Percentiles rank a stretch among this genome's conserved stretches.
phyloP scores from a whole-genome alignment of 2,329 filamentous ascomycete genomes.

The Calonectria leucothoes region DNA sequence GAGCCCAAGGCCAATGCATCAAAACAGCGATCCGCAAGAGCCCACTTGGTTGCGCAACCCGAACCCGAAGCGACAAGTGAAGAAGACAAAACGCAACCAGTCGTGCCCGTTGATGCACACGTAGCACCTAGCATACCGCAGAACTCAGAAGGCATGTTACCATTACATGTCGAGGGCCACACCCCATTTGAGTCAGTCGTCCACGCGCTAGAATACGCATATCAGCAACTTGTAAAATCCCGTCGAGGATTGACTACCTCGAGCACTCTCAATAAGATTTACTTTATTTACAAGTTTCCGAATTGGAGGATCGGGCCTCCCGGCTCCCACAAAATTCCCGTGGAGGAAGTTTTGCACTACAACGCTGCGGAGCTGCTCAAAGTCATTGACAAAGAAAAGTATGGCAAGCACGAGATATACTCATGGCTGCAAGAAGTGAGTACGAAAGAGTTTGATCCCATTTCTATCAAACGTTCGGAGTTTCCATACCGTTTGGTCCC shows the following conservation, averaged over 20 bases:
- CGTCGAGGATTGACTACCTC: slow-evolving; percentile 39
- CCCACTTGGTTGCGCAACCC: slow-evolving; percentile 29
- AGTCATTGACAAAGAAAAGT: slow-evolving; percentile 48
- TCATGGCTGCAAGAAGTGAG: slow-evolving; percentile 48
- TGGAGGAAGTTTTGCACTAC: slow-evolving; percentile 57
- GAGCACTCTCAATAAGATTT: slow-evolving; percentile 44
- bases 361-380: slow-evolving; percentile 55
- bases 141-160: neutral
- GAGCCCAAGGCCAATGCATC: slow-evolving; percentile 21
- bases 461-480: slow-evolving; percentile 42
- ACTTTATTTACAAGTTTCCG: slow-evolving; percentile 47
- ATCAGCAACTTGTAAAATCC: slow-evolving; percentile 22
- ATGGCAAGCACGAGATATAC: slow-evolving; percentile 46
- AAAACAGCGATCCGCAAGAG: slow-evolving; percentile 29
- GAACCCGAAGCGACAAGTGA: neutral
- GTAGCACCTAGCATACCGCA: slow-evolving; percentile 5
- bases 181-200: slow-evolving; percentile 44
- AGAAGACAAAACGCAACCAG: neutral
- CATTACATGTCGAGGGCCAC: slow-evolving; percentile 13
- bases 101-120: slow-evolving; percentile 15
- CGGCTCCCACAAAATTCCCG: slow-evolving; percentile 54
- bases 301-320: slow-evolving; percentile 37
- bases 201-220: slow-evolving; percentile 39
- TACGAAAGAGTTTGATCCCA: slow-evolving; percentile 38
- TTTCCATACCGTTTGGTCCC: slow-evolving; percentile 43